Conservation (phyloP, 2,329 filamentous ascomycete genomes). For the Dryadomyces sulphureus region DNA sequence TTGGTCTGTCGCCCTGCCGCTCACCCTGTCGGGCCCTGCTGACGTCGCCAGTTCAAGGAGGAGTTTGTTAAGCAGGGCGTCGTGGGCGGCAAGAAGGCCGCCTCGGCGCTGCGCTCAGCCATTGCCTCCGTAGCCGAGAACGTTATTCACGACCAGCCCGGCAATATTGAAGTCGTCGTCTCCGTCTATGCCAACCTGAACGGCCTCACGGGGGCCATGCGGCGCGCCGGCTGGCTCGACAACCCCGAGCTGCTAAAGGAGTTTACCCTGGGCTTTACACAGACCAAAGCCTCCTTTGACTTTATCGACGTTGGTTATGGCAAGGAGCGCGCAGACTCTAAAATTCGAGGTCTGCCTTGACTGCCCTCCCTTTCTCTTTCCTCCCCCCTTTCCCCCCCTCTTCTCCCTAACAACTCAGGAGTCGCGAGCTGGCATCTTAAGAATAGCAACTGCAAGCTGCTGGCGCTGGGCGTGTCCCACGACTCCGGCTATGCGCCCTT, state of each 20-base stretch:
- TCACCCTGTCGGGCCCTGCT: background rate
- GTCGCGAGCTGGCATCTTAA: constrained; percentile 39
- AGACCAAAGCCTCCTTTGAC: constrained; percentile 43
- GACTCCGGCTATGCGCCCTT: constrained; percentile 46
- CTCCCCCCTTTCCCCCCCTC: background rate
- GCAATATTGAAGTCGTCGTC: constrained; percentile 41
- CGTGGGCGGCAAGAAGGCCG: constrained; percentile 38
- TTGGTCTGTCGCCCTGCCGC: constrained; percentile 25
- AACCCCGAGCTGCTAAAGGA: constrained; percentile 32
- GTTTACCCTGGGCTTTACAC: constrained; percentile 46
- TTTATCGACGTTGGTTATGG: constrained; percentile 47
- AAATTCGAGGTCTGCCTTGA: constrained; percentile 37
- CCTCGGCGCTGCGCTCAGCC: constrained; percentile 31
- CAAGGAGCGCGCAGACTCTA: constrained; percentile 43
- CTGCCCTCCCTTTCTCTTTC: background rate
- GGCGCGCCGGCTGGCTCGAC: constrained; percentile 29
- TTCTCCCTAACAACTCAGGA: constrained; percentile 20
- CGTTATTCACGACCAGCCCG: constrained; percentile 23
- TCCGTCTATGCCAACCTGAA: constrained; percentile 41
- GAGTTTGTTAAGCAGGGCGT: constrained; percentile 36
- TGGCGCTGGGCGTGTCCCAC: constrained; percentile 47
- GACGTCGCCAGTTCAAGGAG: constrained; percentile 37
- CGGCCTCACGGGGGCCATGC: constrained; percentile 34
- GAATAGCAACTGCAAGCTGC: constrained; percentile 46
- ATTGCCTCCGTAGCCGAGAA: constrained; percentile 24